A percentile compares a stretch with the other conserved stretches of the same genome.
phyloP scores from a whole-genome alignment of 805 yeast genomes.

The Yarrowia deformans region DNA sequence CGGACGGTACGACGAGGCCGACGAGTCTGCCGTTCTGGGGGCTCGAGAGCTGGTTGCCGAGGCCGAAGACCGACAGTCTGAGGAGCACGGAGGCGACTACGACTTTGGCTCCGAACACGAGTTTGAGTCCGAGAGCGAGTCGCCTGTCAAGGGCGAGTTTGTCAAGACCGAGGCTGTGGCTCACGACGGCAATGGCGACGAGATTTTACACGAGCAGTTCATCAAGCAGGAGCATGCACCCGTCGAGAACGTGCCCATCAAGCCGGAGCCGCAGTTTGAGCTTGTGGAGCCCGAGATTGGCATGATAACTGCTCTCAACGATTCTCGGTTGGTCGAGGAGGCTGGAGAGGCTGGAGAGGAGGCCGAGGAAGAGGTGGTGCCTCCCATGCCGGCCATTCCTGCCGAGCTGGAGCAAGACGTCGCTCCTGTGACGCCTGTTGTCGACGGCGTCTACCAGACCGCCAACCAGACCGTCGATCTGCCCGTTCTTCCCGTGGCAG shows the following conservation, averaged over 20 bases:
- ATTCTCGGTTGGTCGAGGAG: constrained; percentile 7
- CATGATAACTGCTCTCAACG: constrained; percentile 32
- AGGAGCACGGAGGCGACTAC: background rate
- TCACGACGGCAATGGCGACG: background rate
- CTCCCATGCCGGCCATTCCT: constrained; percentile 19
- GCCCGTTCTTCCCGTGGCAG: constrained; percentile 14
- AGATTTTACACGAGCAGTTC: background rate
- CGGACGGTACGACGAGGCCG: constrained; percentile 18
- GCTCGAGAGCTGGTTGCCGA: background rate
- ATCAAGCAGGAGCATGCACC: constrained; percentile 11
- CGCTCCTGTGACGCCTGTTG: background rate
- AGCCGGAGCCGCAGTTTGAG: constrained; percentile 31
- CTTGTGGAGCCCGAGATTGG: constrained; percentile 12
- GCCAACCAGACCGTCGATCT: background rate
- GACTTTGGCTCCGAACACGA: constrained; percentile 18
- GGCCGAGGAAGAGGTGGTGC: background rate
- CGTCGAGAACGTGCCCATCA: background rate
- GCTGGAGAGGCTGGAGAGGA: background rate
- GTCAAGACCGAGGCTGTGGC: background rate
- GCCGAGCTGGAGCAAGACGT: background rate
- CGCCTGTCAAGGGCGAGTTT: constrained; percentile 14
- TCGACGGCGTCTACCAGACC: too few relatives aligned
- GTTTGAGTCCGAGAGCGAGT: background rate
- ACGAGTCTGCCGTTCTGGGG: background rate
- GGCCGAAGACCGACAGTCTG: background rate